A percentile compares a stretch with the other conserved stretches of the same genome.
Evolutionary conservation across 2,329 filamentous ascomycete genomes (phyloP).

Genomic region (Ceratocystis smalleyi): DNA sequence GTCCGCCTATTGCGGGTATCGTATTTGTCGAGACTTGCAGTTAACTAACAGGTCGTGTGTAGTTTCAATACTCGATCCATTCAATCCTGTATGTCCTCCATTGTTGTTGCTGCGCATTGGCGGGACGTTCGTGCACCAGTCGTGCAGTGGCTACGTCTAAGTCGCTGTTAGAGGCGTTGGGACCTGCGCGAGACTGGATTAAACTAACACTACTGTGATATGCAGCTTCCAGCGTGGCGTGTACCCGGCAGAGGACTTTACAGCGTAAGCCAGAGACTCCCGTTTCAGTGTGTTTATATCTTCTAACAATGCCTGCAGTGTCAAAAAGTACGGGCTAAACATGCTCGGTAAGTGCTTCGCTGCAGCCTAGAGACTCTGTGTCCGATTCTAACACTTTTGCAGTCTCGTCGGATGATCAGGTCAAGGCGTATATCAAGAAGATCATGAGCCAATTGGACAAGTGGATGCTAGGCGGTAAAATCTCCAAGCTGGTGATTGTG

Average conservation of each 20-base stretch:
- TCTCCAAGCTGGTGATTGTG: constrained; percentile 90
- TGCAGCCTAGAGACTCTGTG: background rate
- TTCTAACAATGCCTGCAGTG: constrained; percentile 25
- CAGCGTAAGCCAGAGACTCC: constrained; percentile 45
- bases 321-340: constrained; percentile 98
- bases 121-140: background rate
- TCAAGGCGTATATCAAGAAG: constrained; percentile 97
- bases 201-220: background rate
- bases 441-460: constrained; percentile 96
- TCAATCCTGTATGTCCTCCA: constrained; percentile 59
- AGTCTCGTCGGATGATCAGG: constrained; percentile 93
- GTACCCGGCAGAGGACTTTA: constrained; percentile 92
- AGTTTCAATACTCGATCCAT: constrained; percentile 97
- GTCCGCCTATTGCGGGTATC: constrained; percentile 22
- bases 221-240: constrained; percentile 67
- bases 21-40: background rate
- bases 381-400: constrained; percentile 15
- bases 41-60: background rate
- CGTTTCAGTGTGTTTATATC: background rate
- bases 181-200: background rate
- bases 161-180: background rate
- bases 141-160: background rate
- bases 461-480: constrained; percentile 96
- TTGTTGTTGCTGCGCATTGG: background rate
- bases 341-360: constrained; percentile 55